A percentile compares a stretch with the other conserved stretches of the same genome.
phyloP scores from a whole-genome alignment of 108 stramenopile genomes.

The Cyclotella choctawhatcheeana region DNA sequence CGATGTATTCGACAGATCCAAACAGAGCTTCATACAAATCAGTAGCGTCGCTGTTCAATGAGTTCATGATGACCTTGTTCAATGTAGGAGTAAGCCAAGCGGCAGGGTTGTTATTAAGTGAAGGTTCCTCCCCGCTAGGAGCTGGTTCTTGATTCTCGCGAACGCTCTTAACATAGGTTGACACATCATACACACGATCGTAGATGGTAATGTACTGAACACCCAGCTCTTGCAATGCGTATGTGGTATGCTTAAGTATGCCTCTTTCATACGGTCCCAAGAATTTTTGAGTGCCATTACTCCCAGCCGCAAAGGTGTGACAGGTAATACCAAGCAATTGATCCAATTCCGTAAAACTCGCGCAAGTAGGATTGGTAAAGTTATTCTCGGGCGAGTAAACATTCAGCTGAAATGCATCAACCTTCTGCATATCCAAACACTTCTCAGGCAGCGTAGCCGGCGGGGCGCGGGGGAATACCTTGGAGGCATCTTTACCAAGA shows the following conservation, averaged over 20 bases:
- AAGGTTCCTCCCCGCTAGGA: conserved; percentile 9
- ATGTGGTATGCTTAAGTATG: conserved; percentile 30
- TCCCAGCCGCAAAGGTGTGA: conserved; percentile 50
- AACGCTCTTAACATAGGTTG: conserved; percentile 38
- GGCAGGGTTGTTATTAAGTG: conserved; percentile 23
- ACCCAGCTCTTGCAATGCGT: conserved; percentile 8
- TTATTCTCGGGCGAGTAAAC: conserved; percentile 38
- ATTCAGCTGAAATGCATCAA: conserved; percentile 36
- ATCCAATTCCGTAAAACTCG: conserved; percentile 51
- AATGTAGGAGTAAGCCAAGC: conserved; percentile 43
- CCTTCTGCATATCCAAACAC: conserved; percentile 60
- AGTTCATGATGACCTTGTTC: conserved; percentile 51
- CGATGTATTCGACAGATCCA: conserved; percentile 32
- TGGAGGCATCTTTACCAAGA: conserved; percentile 61
- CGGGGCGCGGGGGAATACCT: conserved; percentile 60
- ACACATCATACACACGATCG: conserved; percentile 50
- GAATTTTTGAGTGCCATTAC: conserved; percentile 47
- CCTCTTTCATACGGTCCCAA: conserved; percentile 51
- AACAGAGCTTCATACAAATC: conserved; percentile 45
- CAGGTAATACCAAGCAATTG: conserved; percentile 57
- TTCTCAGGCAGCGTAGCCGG: conserved; percentile 53
- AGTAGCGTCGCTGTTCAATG: conserved; percentile 41
- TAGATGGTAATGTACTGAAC: conserved; percentile 28
- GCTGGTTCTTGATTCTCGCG: conserved; percentile 30
- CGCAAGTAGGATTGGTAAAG: conserved; percentile 55